Conservation (phyloP, 2,329 filamentous ascomycete species). For the Nothophaeocryptopus gaeumannii region DNA sequence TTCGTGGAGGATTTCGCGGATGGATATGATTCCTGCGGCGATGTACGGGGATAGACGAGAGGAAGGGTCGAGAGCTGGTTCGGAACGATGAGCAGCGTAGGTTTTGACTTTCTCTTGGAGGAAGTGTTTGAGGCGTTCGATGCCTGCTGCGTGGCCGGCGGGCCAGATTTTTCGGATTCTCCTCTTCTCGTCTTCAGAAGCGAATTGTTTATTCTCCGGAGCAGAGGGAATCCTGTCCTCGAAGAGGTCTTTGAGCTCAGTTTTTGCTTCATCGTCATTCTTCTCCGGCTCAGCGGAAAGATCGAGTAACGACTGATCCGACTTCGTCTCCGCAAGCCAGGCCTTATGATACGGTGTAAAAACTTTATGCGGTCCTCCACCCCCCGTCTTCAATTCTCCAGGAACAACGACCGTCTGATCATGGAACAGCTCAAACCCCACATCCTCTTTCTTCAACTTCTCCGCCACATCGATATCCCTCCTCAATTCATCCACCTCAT, state of each 20-base stretch:
- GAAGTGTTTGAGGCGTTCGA: constrained; percentile 42
- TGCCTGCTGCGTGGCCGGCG: constrained; percentile 43
- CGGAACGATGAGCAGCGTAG: constrained; percentile 43
- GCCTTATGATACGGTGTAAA: constrained; percentile 52
- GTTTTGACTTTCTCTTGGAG: constrained; percentile 38
- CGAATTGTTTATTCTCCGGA: constrained; percentile 43
- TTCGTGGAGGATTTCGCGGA: constrained; percentile 46
- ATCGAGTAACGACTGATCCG: constrained; percentile 44
- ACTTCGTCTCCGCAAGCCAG: constrained; percentile 46
- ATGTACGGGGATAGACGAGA: constrained; percentile 46
- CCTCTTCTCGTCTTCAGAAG: constrained; percentile 38
- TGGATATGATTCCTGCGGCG: constrained; percentile 44
- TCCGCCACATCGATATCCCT: constrained; percentile 47
- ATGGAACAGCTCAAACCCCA: constrained; percentile 46
- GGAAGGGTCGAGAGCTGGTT: constrained; percentile 43
- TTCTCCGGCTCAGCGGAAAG: constrained; percentile 41
- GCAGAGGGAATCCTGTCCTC: constrained; percentile 44
- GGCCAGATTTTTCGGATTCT: constrained; percentile 47
- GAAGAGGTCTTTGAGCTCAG: constrained; percentile 58
- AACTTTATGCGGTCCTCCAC: constrained; percentile 50
- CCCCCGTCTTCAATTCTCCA: constrained; percentile 42
- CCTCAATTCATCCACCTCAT: constrained; percentile 85
- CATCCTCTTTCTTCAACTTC: constrained; percentile 33
- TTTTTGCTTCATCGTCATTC: constrained; percentile 45
- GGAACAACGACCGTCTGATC: constrained; percentile 52